phyloP scores from a whole-genome alignment of 352 stramenopile genomes.

The Globisporangium paroecandrum region DNA sequence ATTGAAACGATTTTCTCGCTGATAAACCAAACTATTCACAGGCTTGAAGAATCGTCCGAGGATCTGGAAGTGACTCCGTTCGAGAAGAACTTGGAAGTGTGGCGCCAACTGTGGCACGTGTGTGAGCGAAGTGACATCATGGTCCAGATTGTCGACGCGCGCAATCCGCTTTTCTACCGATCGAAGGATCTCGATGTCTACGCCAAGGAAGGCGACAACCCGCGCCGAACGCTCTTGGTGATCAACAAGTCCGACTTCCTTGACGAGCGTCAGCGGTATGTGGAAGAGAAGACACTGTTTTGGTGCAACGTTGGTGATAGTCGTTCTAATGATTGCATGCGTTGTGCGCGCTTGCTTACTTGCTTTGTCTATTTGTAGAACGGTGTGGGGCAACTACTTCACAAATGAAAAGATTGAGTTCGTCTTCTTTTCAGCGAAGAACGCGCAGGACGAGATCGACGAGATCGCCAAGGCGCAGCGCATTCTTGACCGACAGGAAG shows the following conservation, averaged over 20 bases:
- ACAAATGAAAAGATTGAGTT: conserved; percentile 86
- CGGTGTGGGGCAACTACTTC: conserved; percentile 95
- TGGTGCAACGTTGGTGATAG: neutral
- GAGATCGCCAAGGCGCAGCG: conserved; percentile 66
- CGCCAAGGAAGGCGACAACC: conserved; percentile 87
- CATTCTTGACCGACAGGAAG: conserved; percentile 25
- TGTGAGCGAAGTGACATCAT: conserved; percentile 97
- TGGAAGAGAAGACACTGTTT: neutral
- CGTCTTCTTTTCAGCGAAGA: conserved; percentile 98
- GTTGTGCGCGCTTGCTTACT: neutral
- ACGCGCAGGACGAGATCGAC: conserved; percentile 91
- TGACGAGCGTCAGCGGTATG: conserved; percentile 84
- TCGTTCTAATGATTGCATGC: neutral
- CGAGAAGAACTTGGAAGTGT: conserved; percentile 99
- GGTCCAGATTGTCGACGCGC: conserved; percentile 98
- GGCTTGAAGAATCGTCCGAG: conserved; percentile 72
- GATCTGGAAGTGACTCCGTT: conserved; percentile 96
- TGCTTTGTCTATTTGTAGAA: conserved; percentile 25
- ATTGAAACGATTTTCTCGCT: neutral
- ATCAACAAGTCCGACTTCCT: conserved; percentile 99
- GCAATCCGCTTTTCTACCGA: conserved; percentile 98
- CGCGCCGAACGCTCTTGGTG: conserved; percentile 93
- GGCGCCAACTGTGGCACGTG: conserved; percentile 99
- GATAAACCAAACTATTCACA: conserved; percentile 18
- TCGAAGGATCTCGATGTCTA: conserved; percentile 95